Base-by-base conservation (phyloP, 2,329 filamentous ascomycete species). In the Didymella keratinophila region DNA sequence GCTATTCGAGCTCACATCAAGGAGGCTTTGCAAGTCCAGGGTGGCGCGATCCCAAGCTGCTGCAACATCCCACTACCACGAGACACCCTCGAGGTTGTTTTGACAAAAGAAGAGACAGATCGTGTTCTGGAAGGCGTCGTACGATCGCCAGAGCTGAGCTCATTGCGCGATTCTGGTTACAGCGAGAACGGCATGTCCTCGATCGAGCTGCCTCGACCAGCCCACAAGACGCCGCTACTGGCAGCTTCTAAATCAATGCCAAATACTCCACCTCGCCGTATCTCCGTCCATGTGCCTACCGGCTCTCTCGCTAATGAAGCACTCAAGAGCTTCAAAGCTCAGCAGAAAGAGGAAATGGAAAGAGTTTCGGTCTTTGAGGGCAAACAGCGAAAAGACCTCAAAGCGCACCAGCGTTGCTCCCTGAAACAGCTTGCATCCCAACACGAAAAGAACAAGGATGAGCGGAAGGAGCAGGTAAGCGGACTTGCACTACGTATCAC, bases 11-110 rank as follows among this genome's bases (percentile, higher is more conserved):
- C 69, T 28, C 71, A 74, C 28, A 73, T 80, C 50, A 72, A 77
- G 49, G 71, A 76, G 28, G 74, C 77, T 25, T 59, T 72, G 32
- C 61, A 68, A 18, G 66, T 56, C n/a, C 74, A 72, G 47, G 64
- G 70, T 43, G 66, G 67, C 12, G 50, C 64, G 9, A 65, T 73
- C 10, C 79, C 79, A 0, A 74, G 67, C 52, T 81, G 79, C 59
- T 81, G 79, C 60, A 76, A 75, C 14, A 71, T 67, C 14, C 74
- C 75, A 2, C 68, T 81, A 18, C 78, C 79, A n/a, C 76, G 72
- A 18, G 61, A 63, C 3, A 62, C 79, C n/a, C 67, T 81, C 10
- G 74, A 78, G 49, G 67, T 68, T 34, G 73, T 78, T 8, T 66
- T 77, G 67, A 76, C 72, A 8, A 68, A 73, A 43, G 71, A 76